Conservation (phyloP, 352 stramenopile species). For the Pythium sp. region DNA sequence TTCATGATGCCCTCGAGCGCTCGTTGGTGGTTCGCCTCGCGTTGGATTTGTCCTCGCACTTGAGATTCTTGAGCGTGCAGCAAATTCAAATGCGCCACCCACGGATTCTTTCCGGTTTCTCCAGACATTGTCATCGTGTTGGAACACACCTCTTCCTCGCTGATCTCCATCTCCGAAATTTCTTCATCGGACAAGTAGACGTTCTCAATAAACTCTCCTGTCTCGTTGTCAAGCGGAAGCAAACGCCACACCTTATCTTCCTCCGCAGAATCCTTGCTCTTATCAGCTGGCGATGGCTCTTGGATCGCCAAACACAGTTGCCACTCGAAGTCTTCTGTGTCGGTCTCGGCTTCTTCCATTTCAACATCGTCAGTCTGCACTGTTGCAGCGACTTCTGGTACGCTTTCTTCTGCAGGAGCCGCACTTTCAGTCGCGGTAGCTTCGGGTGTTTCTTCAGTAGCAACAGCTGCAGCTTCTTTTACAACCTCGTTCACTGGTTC, state of each 20-base stretch:
- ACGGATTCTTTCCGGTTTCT: conserved; percentile 27
- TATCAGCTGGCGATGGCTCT: conserved; percentile 4
- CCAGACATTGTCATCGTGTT: conserved; percentile 16
- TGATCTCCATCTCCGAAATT: conserved; percentile 59
- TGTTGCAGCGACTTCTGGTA: not conserved
- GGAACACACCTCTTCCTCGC: conserved; percentile 60
- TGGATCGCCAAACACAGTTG: conserved; percentile 52
- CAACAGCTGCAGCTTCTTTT: conserved; percentile 7
- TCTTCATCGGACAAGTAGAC: conserved; percentile 55
- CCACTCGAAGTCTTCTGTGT: conserved; percentile 32
- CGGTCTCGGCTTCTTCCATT: conserved; percentile 19
- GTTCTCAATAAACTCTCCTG: conserved; percentile 53
- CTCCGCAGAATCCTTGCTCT: conserved; percentile 9
- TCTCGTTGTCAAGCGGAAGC: conserved; percentile 44
- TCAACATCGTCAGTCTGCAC: conserved; percentile 12
- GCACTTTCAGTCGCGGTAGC: conserved; percentile 12
- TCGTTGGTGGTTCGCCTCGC: conserved; percentile 50
- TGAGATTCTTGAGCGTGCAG: conserved; percentile 53
- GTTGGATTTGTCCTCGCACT: conserved; percentile 52
- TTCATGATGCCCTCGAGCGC: conserved; percentile 68
- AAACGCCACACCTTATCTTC: conserved; percentile 44
- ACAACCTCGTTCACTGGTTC: conserved; percentile 10
- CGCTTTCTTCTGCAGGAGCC: conserved; percentile 7
- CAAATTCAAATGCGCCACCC: conserved; percentile 49
- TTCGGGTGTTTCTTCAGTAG: conserved; percentile 11